Percentiles rank a stretch among this genome's conserved stretches.
These are phyloP conservation scores for Pestalotiopsis sp. DNA, from an alignment of 2,329 filamentous ascomycete species.

Conservation along the genomic window DNA sequence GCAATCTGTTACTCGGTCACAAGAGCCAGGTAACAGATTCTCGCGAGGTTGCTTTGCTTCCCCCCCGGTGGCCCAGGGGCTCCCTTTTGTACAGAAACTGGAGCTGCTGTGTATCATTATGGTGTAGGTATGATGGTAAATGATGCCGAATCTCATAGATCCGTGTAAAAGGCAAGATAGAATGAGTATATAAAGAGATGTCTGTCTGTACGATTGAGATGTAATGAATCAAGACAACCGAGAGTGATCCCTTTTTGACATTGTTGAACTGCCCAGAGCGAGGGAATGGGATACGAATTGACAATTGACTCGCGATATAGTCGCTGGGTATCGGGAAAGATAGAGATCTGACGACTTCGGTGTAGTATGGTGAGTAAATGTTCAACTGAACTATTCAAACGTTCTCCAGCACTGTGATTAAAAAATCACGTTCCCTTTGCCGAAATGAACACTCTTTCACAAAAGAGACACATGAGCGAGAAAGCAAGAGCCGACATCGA, in stretches of 20 bases:
- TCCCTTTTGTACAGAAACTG: background rate
- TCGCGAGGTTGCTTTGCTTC: background rate
- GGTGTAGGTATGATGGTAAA: background rate
- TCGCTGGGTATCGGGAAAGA: too few species aligned
- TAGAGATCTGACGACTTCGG: background rate
- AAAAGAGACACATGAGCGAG: constrained; percentile 20
- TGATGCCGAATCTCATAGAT: background rate
- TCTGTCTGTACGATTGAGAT: background rate
- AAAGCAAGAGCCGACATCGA: constrained; percentile 34
- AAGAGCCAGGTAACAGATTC: background rate
- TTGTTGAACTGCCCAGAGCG: too few species aligned
- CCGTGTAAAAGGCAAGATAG: background rate
- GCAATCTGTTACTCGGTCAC: constrained; percentile 2
- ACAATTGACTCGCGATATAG: background rate
- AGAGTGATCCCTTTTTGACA: too few species aligned
- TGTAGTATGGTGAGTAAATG: background rate
- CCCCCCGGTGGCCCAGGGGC: background rate
- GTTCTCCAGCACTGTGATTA: constrained; percentile 23
- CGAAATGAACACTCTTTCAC: constrained; percentile 24
- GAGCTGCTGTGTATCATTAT: background rate
- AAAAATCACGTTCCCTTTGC: constrained; percentile 30
- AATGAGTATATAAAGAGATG: background rate
- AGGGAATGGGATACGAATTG: background rate
- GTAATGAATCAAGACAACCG: background rate
- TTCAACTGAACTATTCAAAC: too few species aligned